A percentile compares a stretch with the other conserved stretches of the same genome.
These are phyloP conservation scores for Crithidia bombi DNA, from an alignment of 208 protist species.

Conservation along the genomic window DNA sequence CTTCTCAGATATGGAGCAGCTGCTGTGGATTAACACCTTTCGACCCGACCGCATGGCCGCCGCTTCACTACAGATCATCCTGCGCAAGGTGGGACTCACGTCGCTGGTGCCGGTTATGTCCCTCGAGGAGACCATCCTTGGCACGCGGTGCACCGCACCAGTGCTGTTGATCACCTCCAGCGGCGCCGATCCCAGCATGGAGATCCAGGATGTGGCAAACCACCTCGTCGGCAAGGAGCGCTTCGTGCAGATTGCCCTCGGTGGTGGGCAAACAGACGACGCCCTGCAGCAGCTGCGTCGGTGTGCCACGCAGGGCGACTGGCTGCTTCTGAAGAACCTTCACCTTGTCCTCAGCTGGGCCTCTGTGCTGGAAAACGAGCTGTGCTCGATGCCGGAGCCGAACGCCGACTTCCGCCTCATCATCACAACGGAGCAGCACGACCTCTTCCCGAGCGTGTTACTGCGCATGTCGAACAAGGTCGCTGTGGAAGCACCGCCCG, in stretches of 20 bases:
- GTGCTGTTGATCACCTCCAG: conserved; percentile 94
- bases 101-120: conserved; percentile 73
- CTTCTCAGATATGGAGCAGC: conserved; percentile 89
- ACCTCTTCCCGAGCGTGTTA: conserved; percentile 93
- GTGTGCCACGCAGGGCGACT: conserved; percentile 87
- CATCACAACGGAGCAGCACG: conserved; percentile 95
- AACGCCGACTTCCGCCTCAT: conserved; percentile 94
- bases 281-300: conserved; percentile 89
- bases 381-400: conserved; percentile 83
- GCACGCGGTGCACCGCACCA: conserved; percentile 49
- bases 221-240: conserved; percentile 70
- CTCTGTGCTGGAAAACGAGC: conserved; percentile 91
- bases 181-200: conserved; percentile 94
- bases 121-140: conserved; percentile 73
- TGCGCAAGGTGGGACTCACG: conserved; percentile 64
- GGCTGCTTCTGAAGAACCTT: conserved; percentile 97
- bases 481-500: conserved; percentile 95
- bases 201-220: conserved; percentile 92
- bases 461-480: conserved; percentile 95
- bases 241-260: conserved; percentile 94
- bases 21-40: conserved; percentile 95
- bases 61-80: conserved; percentile 70
- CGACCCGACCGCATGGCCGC: conserved; percentile 96
- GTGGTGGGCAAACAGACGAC: conserved; percentile 93
- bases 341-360: conserved; percentile 96